These are phyloP conservation scores for Aspergillus versicolor DNA, from an alignment of 2,329 filamentous ascomycete genomes.

Conservation along the genomic window DNA sequence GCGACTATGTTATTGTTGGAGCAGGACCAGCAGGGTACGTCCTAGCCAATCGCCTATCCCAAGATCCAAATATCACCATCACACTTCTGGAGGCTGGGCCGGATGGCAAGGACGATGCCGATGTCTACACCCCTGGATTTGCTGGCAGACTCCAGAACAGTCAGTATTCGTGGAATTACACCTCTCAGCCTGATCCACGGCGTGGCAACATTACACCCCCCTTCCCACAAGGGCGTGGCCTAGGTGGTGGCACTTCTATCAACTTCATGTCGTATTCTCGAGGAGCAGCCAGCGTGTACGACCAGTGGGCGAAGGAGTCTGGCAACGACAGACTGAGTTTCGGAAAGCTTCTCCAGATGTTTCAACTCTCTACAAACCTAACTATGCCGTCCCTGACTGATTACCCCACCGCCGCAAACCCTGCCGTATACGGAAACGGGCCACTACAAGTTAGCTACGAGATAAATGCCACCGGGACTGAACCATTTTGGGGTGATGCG, in stretches of 20 bases:
- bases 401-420: not conserved
- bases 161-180: not conserved
- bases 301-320: not conserved
- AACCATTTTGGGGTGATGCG: not conserved
- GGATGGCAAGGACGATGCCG: slow-evolving; percentile 48
- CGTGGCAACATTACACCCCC: not conserved
- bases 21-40: slow-evolving; percentile 36
- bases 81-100: slow-evolving; percentile 37
- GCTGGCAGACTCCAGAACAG: not conserved
- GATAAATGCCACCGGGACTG: not conserved
- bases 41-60: slow-evolving; percentile 54
- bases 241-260: slow-evolving; percentile 58
- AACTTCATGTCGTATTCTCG: slow-evolving; percentile 48
- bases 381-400: not conserved
- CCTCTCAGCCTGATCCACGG: not conserved
- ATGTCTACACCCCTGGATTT: slow-evolving; percentile 37
- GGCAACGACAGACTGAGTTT: not conserved
- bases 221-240: slow-evolving; percentile 53
- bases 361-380: not conserved
- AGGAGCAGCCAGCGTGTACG: not conserved
- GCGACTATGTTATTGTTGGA: slow-evolving; percentile 31
- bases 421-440: not conserved
- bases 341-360: not conserved
- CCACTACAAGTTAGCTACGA: not conserved
- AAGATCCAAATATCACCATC: slow-evolving; percentile 46